These are phyloP conservation scores for Teunomyces barrocoloradensis DNA, from an alignment of 805 yeast genomes.

Conservation along the genomic window DNA sequence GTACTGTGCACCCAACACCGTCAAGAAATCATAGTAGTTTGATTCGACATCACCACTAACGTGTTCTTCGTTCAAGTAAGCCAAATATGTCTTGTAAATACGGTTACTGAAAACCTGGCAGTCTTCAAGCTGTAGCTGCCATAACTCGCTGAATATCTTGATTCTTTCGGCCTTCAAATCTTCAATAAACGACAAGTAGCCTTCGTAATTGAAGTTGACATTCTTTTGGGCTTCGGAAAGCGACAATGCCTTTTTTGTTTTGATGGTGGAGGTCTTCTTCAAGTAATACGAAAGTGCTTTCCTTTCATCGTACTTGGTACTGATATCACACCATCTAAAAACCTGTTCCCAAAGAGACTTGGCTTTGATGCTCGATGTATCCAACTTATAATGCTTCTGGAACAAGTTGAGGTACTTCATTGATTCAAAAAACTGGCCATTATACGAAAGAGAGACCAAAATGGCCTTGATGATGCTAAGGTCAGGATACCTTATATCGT, in stretches of 20 bases:
- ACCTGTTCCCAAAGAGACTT: constrained; percentile 35
- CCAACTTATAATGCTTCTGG: constrained; percentile 28
- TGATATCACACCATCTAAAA: constrained; percentile 36
- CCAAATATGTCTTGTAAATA: constrained; percentile 23
- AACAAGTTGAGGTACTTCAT: constrained; percentile 36
- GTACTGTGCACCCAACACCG: constrained; percentile 11
- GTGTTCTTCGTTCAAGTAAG: constrained; percentile 22
- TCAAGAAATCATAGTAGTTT: constrained; percentile 23
- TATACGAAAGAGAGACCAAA: constrained; percentile 31
- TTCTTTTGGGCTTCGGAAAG: constrained; percentile 28
- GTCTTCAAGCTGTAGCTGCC: constrained; percentile 31
- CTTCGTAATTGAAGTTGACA: constrained; percentile 39
- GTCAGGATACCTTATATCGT: constrained; percentile 23
- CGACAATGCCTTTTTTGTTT: constrained; percentile 5
- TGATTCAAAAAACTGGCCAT: constrained; percentile 28
- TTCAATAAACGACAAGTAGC: constrained; percentile 26
- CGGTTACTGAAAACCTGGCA: constrained; percentile 21
- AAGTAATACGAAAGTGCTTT: constrained; percentile 28
- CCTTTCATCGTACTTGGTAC: constrained; percentile 28
- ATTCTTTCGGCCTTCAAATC: constrained; percentile 25
- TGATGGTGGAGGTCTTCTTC: constrained; percentile 13
- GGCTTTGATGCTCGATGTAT: constrained; percentile 14
- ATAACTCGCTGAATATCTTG: constrained; percentile 27
- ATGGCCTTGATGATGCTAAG: constrained; percentile 25
- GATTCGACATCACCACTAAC: constrained; percentile 14